These are phyloP conservation scores for Cupressus sempervirens DNA, from an alignment of 75 land plant species.

Conservation along the genomic window DNA sequence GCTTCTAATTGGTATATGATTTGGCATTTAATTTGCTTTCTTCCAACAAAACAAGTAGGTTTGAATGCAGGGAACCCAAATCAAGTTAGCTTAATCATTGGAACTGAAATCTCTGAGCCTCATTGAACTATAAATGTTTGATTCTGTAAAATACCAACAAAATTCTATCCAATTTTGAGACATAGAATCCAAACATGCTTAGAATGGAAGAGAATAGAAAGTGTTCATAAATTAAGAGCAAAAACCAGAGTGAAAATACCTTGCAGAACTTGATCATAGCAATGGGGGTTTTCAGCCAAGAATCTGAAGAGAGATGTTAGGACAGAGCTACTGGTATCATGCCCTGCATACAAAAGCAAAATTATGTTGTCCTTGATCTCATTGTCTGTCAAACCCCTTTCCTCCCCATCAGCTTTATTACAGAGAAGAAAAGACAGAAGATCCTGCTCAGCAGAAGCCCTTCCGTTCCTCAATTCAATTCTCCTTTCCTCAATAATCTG, in stretches of 20 bases:
- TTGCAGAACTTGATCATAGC: constrained; percentile 23
- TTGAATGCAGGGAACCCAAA: too few species aligned
- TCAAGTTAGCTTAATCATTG: neutral
- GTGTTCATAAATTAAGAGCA: neutral
- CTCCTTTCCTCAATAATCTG: constrained; percentile 11
- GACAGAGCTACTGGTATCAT: constrained; percentile 32
- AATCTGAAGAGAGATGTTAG: constrained; percentile 25
- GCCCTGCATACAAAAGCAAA: constrained; percentile 28
- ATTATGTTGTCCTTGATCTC: constrained; percentile 44
- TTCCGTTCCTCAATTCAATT: neutral
- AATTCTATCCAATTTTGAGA: neutral
- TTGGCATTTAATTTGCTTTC: too few species aligned
- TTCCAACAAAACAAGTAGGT: too few species aligned
- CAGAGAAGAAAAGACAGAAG: constrained; percentile 25
- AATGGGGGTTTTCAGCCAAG: constrained; percentile 28
- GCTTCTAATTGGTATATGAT: too few species aligned
- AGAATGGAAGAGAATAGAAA: neutral
- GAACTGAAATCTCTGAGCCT: neutral
- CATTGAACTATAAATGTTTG: too few species aligned
- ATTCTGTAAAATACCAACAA: too few species aligned
- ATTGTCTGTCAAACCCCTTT: constrained; percentile 21
- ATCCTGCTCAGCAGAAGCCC: constrained; percentile 11
- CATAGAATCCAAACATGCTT: neutral
- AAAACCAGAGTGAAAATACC: constrained; percentile 19
- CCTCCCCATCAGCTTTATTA: neutral